These are phyloP conservation scores for Talaromyces islandicus DNA, from an alignment of 2,329 filamentous ascomycete species.

Conservation along the genomic window DNA sequence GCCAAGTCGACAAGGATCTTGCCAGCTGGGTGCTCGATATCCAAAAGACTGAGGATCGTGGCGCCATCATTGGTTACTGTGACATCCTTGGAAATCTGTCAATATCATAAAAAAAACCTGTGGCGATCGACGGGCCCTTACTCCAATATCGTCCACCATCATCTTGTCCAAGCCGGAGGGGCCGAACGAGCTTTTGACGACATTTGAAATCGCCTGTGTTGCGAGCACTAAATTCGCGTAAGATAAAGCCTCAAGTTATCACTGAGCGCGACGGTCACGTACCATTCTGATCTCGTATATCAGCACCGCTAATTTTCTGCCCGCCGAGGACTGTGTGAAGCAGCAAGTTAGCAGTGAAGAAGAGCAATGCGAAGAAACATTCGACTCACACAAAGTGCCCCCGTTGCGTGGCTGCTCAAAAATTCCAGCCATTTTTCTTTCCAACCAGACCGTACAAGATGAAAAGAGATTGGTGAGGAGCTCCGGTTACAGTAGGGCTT, in stretches of 20 bases:
- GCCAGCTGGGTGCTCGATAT: conserved; percentile 95
- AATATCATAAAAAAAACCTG: conserved; percentile 16
- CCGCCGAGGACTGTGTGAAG: conserved; percentile 70
- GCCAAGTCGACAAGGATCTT: conserved; percentile 97
- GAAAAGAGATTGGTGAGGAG: background rate
- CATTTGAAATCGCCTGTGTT: conserved; percentile 95
- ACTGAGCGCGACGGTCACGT: conserved; percentile 28
- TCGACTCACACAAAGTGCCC: conserved; percentile 72
- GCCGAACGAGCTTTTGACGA: conserved; percentile 97
- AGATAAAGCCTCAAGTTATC: conserved; percentile 10
- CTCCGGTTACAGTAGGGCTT: conserved; percentile 8
- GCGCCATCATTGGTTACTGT: conserved; percentile 98
- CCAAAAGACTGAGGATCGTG: conserved; percentile 88
- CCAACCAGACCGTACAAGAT: conserved; percentile 8
- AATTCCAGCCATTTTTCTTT: conserved; percentile 73
- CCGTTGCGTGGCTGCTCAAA: conserved; percentile 90
- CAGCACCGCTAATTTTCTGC: conserved; percentile 92
- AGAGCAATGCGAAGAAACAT: conserved; percentile 5
- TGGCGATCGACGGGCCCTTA: conserved; percentile 40
- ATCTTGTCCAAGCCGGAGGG: conserved; percentile 98
- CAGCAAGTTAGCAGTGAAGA: conserved; percentile 23
- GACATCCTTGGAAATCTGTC: conserved; percentile 62
- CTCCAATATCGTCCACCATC: conserved; percentile 99
- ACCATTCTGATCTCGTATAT: conserved; percentile 97
- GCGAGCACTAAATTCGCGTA: conserved; percentile 62